phyloP scores from a whole-genome alignment of 192 early-diverging fungal species.

The Coemansia asiatica region DNA sequence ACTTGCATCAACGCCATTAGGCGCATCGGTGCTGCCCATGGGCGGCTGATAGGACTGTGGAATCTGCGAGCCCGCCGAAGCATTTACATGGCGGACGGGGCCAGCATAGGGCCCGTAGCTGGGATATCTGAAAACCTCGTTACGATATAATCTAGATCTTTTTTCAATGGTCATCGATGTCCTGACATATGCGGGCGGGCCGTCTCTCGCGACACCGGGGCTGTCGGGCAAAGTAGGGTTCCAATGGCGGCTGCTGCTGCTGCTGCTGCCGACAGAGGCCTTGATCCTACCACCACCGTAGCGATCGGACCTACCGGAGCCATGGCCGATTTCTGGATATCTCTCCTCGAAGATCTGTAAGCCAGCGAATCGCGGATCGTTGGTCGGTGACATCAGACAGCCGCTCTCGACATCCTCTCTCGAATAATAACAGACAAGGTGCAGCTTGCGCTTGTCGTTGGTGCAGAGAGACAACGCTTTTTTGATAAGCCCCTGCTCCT shows the following conservation, averaged over 20 bases:
- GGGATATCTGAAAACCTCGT: slow-evolving; percentile 42
- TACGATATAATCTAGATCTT: slow-evolving; percentile 26
- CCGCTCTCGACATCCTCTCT: slow-evolving; percentile 70
- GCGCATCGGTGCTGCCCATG: background rate
- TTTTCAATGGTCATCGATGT: slow-evolving; percentile 30
- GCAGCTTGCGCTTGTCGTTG: slow-evolving; percentile 74
- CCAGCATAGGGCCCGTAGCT: slow-evolving; percentile 47
- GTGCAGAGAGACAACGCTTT: slow-evolving; percentile 85
- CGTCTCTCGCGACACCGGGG: slow-evolving; percentile 8
- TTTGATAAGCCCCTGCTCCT: slow-evolving; percentile 81
- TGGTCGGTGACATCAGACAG: slow-evolving; percentile 65
- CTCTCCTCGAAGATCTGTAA: slow-evolving; percentile 71
- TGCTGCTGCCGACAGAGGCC: slow-evolving; percentile 10
- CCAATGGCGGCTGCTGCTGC: slow-evolving; percentile 19
- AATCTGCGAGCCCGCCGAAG: slow-evolving; percentile 9
- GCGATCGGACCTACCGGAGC: slow-evolving; percentile 36
- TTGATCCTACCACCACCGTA: slow-evolving; percentile 30
- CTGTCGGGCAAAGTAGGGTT: slow-evolving; percentile 14
- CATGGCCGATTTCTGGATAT: slow-evolving; percentile 71
- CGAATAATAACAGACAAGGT: slow-evolving; percentile 89
- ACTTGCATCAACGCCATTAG: background rate
- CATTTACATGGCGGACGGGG: slow-evolving; percentile 36
- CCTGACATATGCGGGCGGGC: slow-evolving; percentile 31
- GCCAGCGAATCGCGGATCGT: slow-evolving; percentile 62
- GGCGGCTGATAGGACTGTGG: background rate